These are phyloP conservation scores for Hypsizygus marmoreus DNA, from an alignment of 768 basidiomycete genomes.

Conservation along the genomic window DNA sequence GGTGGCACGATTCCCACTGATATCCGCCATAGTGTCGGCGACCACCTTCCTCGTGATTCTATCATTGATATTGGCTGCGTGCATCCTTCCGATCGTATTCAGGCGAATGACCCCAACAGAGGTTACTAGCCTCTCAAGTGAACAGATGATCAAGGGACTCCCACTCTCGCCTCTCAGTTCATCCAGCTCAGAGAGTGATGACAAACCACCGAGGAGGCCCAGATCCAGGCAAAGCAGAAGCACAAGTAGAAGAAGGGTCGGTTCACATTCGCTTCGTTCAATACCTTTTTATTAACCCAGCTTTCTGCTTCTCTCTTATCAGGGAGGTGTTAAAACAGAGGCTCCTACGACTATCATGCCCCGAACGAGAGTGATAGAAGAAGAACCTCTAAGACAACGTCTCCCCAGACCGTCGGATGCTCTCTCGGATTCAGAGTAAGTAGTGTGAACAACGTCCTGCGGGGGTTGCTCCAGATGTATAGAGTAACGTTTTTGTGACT, in stretches of 20 bases:
- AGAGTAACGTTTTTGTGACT: too few species aligned
- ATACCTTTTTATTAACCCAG: neutral
- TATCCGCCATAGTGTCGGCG: slow-evolving; percentile 50
- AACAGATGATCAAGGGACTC: neutral
- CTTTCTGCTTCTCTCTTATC: neutral
- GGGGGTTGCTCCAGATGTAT: too few species aligned
- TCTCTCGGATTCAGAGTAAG: slow-evolving; percentile 33
- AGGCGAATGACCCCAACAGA: slow-evolving; percentile 12
- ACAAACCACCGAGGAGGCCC: slow-evolving; percentile 19
- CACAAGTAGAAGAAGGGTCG: slow-evolving; percentile 23
- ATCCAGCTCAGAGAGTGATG: slow-evolving; percentile 20
- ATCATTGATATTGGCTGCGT: slow-evolving; percentile 47
- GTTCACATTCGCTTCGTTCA: slow-evolving; percentile 8
- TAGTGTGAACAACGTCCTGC: too few species aligned
- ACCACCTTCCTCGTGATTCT: slow-evolving; percentile 49
- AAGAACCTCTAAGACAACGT: slow-evolving; percentile 45
- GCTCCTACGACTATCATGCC: slow-evolving; percentile 29
- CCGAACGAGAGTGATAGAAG: slow-evolving; percentile 26
- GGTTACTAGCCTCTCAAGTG: slow-evolving; percentile 11
- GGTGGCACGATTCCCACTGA: slow-evolving; percentile 67
- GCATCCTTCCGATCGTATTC: slow-evolving; percentile 50
- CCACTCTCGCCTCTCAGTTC: slow-evolving; percentile 10
- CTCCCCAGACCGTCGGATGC: slow-evolving; percentile 41
- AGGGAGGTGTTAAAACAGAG: slow-evolving; percentile 35
- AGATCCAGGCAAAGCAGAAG: slow-evolving; percentile 26